Evolutionary conservation across 305 asterid genomes (phyloP).

Genomic region (Plantago coronopus): DNA sequence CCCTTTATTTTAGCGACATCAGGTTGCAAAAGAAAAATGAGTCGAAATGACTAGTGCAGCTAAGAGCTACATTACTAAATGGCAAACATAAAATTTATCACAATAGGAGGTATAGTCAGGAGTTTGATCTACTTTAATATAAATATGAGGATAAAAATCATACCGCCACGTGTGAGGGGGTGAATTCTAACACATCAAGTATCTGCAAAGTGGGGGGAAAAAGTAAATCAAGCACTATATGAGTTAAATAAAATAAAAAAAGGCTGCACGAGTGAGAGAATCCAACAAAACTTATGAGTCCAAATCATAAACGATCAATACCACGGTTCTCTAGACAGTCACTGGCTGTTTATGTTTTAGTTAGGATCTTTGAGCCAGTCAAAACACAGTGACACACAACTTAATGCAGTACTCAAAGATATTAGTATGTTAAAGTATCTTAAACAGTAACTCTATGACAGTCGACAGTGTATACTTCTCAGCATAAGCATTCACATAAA

Average conservation of each 20-base stretch:
- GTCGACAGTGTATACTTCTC: too few relatives aligned
- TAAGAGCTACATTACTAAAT: not conserved
- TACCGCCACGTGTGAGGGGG: slow-evolving; percentile 95
- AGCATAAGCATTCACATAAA: too few relatives aligned
- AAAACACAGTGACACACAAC: too few relatives aligned
- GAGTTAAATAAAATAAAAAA: not conserved
- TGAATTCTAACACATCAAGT: slow-evolving; percentile 82
- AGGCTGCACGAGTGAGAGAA: too few relatives aligned
- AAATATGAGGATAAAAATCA: slow-evolving; percentile 22
- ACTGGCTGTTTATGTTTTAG: too few relatives aligned
- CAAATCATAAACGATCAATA: too few relatives aligned
- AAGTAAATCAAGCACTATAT: not conserved
- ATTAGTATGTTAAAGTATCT: too few relatives aligned
- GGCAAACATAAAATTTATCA: not conserved
- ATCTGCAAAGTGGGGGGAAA: slow-evolving; percentile 56
- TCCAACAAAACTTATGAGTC: too few relatives aligned
- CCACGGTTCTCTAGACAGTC: too few relatives aligned
- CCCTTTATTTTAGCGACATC: not conserved
- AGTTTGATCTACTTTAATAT: slow-evolving; percentile 11
- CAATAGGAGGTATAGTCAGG: not conserved
- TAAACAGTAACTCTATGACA: too few relatives aligned
- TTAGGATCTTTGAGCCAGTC: too few relatives aligned
- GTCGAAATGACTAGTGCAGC: slow-evolving; percentile 13
- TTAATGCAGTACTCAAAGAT: too few relatives aligned
- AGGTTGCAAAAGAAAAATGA: slow-evolving; percentile 15